A percentile compares a stretch with the other conserved stretches of the same genome.
Conservation (phyloP, 345 rosid species). For the Anacardium occidentale region DNA sequence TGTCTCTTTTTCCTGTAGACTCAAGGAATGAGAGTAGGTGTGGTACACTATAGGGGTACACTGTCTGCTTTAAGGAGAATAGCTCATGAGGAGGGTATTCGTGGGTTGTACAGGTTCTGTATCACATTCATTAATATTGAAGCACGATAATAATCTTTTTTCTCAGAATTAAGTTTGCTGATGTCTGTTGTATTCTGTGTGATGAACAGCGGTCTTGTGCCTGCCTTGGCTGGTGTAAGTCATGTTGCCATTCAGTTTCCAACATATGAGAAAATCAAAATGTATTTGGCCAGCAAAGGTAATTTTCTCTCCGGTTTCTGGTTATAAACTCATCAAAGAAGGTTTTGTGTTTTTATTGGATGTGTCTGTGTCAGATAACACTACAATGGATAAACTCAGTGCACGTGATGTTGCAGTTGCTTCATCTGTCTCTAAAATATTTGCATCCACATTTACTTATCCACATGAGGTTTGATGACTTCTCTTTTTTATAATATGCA, state of each 20-base stretch:
- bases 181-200: constrained; percentile 16
- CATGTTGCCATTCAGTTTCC: constrained; percentile 96
- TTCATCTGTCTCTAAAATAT: constrained; percentile 81
- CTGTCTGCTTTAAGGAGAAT: constrained; percentile 81
- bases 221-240: constrained; percentile 87
- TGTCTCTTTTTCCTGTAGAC: constrained; percentile 42
- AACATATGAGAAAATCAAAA: constrained; percentile 66
- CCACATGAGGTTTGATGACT: constrained; percentile 73
- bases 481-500: neutral
- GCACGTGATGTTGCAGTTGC: constrained; percentile 86
- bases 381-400: constrained; percentile 59
- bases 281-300: constrained; percentile 67
- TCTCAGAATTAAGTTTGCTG: constrained; percentile 4
- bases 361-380: constrained; percentile 42
- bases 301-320: neutral
- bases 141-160: neutral
- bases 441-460: constrained; percentile 86
- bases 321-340: neutral
- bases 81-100: constrained; percentile 75
- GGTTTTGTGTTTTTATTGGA: constrained; percentile 6
- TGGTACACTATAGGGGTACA: constrained; percentile 69
- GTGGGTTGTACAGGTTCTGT: constrained; percentile 76
- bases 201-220: constrained; percentile 72
- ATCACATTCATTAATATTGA: neutral
- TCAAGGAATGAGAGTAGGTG: constrained; percentile 68